phyloP scores from a whole-genome alignment of 148 eudicot genomes.

The Oxyria digyna region DNA sequence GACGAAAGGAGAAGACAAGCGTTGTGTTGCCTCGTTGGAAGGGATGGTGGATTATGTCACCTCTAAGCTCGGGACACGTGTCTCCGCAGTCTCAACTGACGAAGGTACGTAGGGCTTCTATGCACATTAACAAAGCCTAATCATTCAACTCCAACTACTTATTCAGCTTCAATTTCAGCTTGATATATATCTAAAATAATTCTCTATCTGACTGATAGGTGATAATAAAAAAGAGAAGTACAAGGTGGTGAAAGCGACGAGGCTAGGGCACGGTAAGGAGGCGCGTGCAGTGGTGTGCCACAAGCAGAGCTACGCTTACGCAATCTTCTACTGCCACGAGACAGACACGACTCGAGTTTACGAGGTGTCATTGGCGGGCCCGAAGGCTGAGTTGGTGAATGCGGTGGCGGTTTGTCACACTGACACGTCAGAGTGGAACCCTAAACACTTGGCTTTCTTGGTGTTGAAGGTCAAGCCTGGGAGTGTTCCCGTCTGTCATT shows the following conservation, averaged over 20 bases:
- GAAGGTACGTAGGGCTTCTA: no score
- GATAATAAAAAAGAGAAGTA: slow-evolving; percentile 1
- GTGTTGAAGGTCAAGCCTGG: slow-evolving; percentile 29
- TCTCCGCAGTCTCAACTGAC: slow-evolving; percentile 16
- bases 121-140: no score
- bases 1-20: slow-evolving; percentile 15
- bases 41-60: slow-evolving; percentile 21
- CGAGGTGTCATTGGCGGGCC: slow-evolving; percentile 19
- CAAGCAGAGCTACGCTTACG: slow-evolving; percentile 25
- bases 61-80: slow-evolving; percentile 16
- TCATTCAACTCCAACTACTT: no score
- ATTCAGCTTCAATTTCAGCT: no score
- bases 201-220: not conserved
- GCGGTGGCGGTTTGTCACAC: slow-evolving; percentile 28
- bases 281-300: slow-evolving; percentile 20
- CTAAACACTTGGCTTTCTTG: slow-evolving; percentile 26
- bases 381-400: slow-evolving; percentile 10
- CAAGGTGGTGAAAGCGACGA: slow-evolving; percentile 1
- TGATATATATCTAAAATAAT: no score
- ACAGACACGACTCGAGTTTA: slow-evolving; percentile 14
- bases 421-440: slow-evolving; percentile 38
- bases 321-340: slow-evolving; percentile 31
- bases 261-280: not conserved
- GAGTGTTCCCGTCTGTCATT: slow-evolving; percentile 1
- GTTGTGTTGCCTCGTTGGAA: slow-evolving; percentile 23